phyloP scores from a whole-genome alignment of 2,329 filamentous ascomycete genomes.

The Gnomoniopsis sp. region DNA sequence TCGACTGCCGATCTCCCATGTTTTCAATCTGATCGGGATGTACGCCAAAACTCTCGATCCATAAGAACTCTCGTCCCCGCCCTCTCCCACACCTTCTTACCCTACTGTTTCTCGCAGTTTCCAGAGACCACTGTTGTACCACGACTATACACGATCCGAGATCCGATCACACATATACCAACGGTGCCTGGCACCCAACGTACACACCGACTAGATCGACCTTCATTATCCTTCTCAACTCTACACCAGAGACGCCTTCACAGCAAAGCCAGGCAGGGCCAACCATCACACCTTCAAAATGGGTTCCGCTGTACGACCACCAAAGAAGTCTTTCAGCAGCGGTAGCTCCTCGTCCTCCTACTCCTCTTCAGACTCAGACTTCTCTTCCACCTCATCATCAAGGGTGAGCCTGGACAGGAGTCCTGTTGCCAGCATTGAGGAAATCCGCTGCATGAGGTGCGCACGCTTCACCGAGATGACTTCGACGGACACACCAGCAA shows the following conservation, averaged over 20 bases:
- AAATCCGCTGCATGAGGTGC: constrained; percentile 62
- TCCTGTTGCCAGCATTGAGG: constrained; percentile 53
- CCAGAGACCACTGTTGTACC: background rate
- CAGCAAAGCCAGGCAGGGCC: background rate
- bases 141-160: background rate
- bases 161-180: background rate
- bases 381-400: constrained; percentile 33
- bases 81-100: background rate
- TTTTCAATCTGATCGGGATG: constrained; percentile 11
- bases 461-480: constrained; percentile 58
- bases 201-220: background rate
- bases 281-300: constrained; percentile 20
- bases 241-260: background rate
- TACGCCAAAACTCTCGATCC: constrained; percentile 15
- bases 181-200: background rate
- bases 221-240: background rate
- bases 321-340: constrained; percentile 35
- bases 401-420: constrained; percentile 49
- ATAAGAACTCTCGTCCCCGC: constrained; percentile 18
- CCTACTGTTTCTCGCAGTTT: background rate
- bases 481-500: constrained; percentile 54
- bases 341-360: constrained; percentile 34
- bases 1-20: constrained; percentile 14
- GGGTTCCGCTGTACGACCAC: constrained; percentile 32
- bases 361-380: constrained; percentile 39